Conservation (phyloP, 2,329 filamentous ascomycete genomes). For the Neonectria coccinea region DNA sequence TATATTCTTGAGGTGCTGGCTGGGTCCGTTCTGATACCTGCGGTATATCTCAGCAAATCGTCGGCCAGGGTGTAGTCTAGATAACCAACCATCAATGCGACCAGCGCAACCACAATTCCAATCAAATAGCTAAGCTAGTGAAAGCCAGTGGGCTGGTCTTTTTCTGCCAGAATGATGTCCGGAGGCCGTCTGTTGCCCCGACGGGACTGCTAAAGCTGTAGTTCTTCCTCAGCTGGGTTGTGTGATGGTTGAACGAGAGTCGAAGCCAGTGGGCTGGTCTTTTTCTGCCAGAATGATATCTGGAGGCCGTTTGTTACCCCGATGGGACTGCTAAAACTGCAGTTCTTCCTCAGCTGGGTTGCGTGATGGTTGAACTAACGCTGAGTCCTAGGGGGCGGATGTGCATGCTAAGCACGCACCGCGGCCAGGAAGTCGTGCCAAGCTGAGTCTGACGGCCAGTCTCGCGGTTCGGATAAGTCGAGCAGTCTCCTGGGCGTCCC, state of each 20-base stretch:
- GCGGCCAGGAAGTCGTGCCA: no score
- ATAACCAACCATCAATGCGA: slow-evolving; percentile 68
- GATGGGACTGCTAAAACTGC: no score
- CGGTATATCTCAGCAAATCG: slow-evolving; percentile 6
- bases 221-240: slow-evolving; percentile 61
- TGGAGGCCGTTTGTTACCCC: no score
- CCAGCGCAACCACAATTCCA: slow-evolving; percentile 74
- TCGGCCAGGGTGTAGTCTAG: neutral
- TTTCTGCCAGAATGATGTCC: slow-evolving; percentile 55
- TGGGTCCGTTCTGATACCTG: slow-evolving; percentile 67
- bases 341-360: no score
- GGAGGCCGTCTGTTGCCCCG: slow-evolving; percentile 45
- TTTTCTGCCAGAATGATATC: no score
- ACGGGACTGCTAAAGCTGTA: slow-evolving; percentile 58
- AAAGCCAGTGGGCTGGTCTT: slow-evolving; percentile 76
- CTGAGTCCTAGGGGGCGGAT: no score
- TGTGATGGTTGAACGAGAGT: slow-evolving; percentile 59
- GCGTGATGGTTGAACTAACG: no score
- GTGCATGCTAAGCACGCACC: no score
- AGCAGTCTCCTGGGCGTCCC: no score
- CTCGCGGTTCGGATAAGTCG: no score
- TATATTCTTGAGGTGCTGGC: slow-evolving; percentile 61
- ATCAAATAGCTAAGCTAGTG: slow-evolving; percentile 77
- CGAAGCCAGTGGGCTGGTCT: no score
- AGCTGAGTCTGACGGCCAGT: no score